Evolutionary conservation across 2,329 filamentous ascomycete genomes (phyloP), one percentile per base, ranked within the genome.

Genomic region (Trichoderma atrobrunneum): DNA sequence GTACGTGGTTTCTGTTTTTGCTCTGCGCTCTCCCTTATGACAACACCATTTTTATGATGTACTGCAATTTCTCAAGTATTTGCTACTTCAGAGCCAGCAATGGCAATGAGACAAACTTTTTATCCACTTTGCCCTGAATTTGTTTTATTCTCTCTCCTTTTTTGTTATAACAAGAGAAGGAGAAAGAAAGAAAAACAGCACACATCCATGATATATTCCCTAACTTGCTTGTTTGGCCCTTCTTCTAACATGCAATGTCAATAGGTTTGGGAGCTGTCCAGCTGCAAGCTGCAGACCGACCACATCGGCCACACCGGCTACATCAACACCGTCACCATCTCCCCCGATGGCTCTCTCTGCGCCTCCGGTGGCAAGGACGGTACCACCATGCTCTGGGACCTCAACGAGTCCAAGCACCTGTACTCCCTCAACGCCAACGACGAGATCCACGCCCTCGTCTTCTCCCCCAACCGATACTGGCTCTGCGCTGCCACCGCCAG

Each of bases 381-480:
- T 85, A 98, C 95, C 85, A 98, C 96, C 85, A 99, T 98, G 96
- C 94, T 99, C 81, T 99, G 96, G 96, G 96, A 98, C 85, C 91
- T 99, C 81, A 99, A 99, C 91, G 96, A 99, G 93, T 98, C 95
- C 85, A 99, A 99, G 93, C 96, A 99, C 90, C 93, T 99, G 82
- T 99, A 99, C 93, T 98, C 95, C 77, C 94, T 99, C 84, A 96
- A 95, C 87, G 96, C 96, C 84, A 96, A 95, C 86, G 95, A 99
- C 86, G 96, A 98, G 92, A 99, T 99, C 90, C 96, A 99, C 89
- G 95, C 96, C 80, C 95, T 99, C 79, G 96, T 98, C 86, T 99
- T 99, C 93, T 98, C 96, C 77, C 96, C 96, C 84, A 99, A 99
- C 94, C 93, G 96, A 86, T 99, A 99, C 94, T 99, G 96, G 96